Percentiles rank a stretch among this genome's conserved stretches.
Conservation (phyloP, 768 basidiomycete genomes). For the Calocybe cyanea region DNA sequence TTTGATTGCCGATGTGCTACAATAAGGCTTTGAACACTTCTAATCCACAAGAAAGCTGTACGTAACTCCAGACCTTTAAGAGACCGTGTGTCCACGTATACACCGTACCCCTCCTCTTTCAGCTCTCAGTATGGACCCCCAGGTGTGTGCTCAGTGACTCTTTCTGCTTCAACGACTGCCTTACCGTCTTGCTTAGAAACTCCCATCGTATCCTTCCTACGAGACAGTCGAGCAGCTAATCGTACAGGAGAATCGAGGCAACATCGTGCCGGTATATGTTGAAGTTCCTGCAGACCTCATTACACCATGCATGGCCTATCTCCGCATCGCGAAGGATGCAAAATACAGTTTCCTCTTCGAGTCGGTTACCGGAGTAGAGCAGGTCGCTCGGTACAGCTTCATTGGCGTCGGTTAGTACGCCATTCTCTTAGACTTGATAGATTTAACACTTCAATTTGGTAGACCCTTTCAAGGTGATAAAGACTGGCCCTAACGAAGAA, state of each 20-base stretch:
- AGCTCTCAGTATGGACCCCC: slow-evolving; percentile 38
- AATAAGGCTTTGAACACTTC: slow-evolving; percentile 3
- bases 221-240: slow-evolving; percentile 75
- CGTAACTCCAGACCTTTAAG: not conserved
- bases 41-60: not conserved
- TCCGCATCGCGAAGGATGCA: slow-evolving; percentile 87
- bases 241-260: slow-evolving; percentile 78
- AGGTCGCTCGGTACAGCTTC: slow-evolving; percentile 90
- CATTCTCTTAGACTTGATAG: not conserved
- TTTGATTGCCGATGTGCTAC: slow-evolving; percentile 3
- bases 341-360: slow-evolving; percentile 95
- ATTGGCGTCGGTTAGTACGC: slow-evolving; percentile 79
- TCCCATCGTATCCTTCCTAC: slow-evolving; percentile 68
- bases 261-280: slow-evolving; percentile 90
- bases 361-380: slow-evolving; percentile 88
- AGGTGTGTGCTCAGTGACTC: slow-evolving; percentile 28
- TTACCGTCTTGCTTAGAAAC: slow-evolving; percentile 38
- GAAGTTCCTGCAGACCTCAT: slow-evolving; percentile 94
- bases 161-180: not conserved
- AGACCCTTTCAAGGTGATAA: slow-evolving; percentile 94
- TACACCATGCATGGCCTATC: slow-evolving; percentile 95
- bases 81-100: not conserved
- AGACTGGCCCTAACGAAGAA: slow-evolving; percentile 83
- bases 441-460: slow-evolving; percentile 3
- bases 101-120: not conserved